These are phyloP conservation scores for Neurospora sp. DNA, from an alignment of 495 filamentous ascomycete genomes.

Conservation along the genomic window DNA sequence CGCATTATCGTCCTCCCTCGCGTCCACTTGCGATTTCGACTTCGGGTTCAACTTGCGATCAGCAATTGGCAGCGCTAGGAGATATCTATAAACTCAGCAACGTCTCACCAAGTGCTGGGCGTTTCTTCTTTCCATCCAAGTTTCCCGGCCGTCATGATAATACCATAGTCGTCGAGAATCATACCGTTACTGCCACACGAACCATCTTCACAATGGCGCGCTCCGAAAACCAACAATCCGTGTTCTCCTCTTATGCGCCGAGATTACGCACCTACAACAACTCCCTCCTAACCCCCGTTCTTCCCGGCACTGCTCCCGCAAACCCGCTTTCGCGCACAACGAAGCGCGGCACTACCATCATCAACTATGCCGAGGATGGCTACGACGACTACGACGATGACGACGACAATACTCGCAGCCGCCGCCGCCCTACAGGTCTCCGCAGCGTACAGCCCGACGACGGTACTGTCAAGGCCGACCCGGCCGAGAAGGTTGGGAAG, in stretches of 20 bases:
- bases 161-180: conserved; percentile 3
- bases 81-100: neutral
- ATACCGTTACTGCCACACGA: neutral
- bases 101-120: neutral
- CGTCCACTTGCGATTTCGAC: neutral
- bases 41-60: neutral
- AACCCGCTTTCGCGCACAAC: conserved; percentile 74
- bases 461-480: conserved; percentile 43
- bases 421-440: conserved; percentile 72
- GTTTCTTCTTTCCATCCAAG: neutral
- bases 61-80: neutral
- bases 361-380: conserved; percentile 96
- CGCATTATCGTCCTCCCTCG: neutral
- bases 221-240: conserved; percentile 57
- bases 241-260: conserved; percentile 85
- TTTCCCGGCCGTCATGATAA: conserved; percentile 3
- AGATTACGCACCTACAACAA: conserved; percentile 87
- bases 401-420: conserved; percentile 71
- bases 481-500: conserved; percentile 70
- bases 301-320: conserved; percentile 52
- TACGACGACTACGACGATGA: conserved; percentile 93
- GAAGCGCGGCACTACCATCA: conserved; percentile 89
- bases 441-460: conserved; percentile 68
- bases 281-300: conserved; percentile 80
- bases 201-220: conserved; percentile 27